A percentile compares a stretch with the other conserved stretches of the same genome.
Conservation (phyloP, 352 stramenopile genomes). For the Globisporangium heterothallicum region DNA sequence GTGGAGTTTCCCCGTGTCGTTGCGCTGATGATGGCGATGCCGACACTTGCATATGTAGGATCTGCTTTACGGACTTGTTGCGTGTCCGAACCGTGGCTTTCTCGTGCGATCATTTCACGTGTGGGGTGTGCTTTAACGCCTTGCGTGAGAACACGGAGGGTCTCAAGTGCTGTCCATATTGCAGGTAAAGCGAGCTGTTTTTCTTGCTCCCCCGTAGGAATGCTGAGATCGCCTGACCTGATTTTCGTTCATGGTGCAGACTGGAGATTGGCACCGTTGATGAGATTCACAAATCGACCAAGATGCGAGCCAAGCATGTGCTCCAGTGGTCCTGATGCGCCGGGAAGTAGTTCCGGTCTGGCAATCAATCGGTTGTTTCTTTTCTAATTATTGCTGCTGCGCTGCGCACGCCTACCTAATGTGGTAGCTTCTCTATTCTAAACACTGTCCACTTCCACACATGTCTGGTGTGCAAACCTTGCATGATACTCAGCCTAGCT, state of each 20-base stretch:
- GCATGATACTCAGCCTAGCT: too few species aligned
- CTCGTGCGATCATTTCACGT: slow-evolving; percentile 62
- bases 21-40: too few species aligned
- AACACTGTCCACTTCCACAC: too few species aligned
- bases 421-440: too few species aligned
- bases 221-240: background rate
- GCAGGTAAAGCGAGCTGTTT: slow-evolving; percentile 21
- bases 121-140: slow-evolving; percentile 46
- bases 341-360: background rate
- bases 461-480: too few species aligned
- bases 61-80: slow-evolving; percentile 65
- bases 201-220: too few species aligned
- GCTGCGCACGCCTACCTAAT: too few species aligned
- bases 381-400: background rate
- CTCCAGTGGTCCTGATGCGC: slow-evolving; percentile 15
- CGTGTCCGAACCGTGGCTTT: slow-evolving; percentile 50
- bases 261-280: slow-evolving; percentile 25
- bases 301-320: slow-evolving; percentile 28
- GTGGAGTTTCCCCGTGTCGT: background rate
- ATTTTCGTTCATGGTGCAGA: background rate
- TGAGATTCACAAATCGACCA: slow-evolving; percentile 50
- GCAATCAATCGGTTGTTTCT: background rate
- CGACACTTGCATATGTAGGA: slow-evolving; percentile 19
- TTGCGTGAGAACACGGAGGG: slow-evolving; percentile 40
- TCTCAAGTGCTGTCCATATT: slow-evolving; percentile 65